Evolutionary conservation across 1,139 yeast genomes (phyloP).

Genomic region (Taphrina deformans): DNA sequence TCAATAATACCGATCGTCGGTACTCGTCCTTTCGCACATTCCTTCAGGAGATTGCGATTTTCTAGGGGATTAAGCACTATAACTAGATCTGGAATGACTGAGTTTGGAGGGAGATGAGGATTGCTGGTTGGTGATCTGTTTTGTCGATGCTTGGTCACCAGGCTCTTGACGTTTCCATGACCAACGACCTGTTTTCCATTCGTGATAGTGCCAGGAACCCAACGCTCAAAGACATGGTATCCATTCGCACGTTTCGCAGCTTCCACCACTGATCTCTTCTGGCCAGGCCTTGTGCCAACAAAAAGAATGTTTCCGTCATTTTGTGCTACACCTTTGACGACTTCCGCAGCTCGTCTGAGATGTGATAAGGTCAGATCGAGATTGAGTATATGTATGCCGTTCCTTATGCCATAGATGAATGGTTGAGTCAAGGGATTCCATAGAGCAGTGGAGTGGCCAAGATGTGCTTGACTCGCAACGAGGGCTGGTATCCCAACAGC

Average conservation of each 20-base stretch:
- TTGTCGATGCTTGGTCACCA: slow-evolving; percentile 39
- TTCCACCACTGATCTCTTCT: slow-evolving; percentile 67
- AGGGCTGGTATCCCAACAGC: neutral
- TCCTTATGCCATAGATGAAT: slow-evolving; percentile 79
- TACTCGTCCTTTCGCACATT: slow-evolving; percentile 76
- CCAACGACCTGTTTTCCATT: slow-evolving; percentile 73
- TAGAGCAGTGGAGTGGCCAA: slow-evolving; percentile 80
- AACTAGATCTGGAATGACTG: slow-evolving; percentile 81
- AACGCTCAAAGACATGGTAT: slow-evolving; percentile 76
- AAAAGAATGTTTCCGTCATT: slow-evolving; percentile 82
- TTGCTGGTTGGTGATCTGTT: slow-evolving; percentile 37
- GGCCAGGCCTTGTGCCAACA: slow-evolving; percentile 82
- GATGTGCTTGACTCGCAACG: slow-evolving; percentile 89
- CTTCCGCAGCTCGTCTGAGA: slow-evolving; percentile 75
- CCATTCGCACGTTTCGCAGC: slow-evolving; percentile 80
- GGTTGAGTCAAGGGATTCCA: slow-evolving; percentile 66
- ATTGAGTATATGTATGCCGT: slow-evolving; percentile 86
- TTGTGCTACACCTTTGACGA: slow-evolving; percentile 74
- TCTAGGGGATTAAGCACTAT: slow-evolving; percentile 86
- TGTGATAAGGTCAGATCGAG: slow-evolving; percentile 75
- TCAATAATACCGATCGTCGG: slow-evolving; percentile 95
- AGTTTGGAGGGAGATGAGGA: slow-evolving; percentile 35
- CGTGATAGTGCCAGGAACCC: slow-evolving; percentile 95
- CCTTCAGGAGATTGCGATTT: slow-evolving; percentile 75
- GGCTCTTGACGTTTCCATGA: slow-evolving; percentile 61